These are phyloP conservation scores for Allantophomopsis cytisporea DNA, from an alignment of 2,329 filamentous ascomycete genomes.

Conservation along the genomic window DNA sequence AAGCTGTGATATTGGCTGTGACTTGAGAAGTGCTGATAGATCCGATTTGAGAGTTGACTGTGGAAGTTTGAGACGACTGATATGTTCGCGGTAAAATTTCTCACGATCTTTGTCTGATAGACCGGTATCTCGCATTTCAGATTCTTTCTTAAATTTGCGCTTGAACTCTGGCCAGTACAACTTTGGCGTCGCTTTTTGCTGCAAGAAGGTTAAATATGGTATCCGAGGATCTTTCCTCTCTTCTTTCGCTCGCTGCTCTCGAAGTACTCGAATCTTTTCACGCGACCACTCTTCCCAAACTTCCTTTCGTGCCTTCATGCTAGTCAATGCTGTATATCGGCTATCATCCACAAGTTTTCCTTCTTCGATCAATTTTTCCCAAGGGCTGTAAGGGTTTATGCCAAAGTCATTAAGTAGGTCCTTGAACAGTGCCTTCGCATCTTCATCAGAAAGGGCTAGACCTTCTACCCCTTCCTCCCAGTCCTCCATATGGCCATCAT, in stretches of 20 bases:
- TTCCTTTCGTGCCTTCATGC: slow-evolving; percentile 68
- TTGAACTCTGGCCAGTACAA: slow-evolving; percentile 97
- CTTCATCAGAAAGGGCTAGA: slow-evolving; percentile 56
- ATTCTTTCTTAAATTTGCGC: slow-evolving; percentile 74
- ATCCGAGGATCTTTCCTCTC: slow-evolving; percentile 75
- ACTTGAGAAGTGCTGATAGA: slow-evolving; percentile 49
- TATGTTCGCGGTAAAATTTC: slow-evolving; percentile 65
- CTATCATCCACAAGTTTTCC: slow-evolving; percentile 72
- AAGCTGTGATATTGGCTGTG: slow-evolving; percentile 41
- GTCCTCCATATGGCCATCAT: slow-evolving; percentile 43
- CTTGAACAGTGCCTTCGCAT: slow-evolving; percentile 67
- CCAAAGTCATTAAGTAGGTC: slow-evolving; percentile 73
- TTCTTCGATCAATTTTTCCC: slow-evolving; percentile 81
- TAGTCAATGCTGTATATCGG: slow-evolving; percentile 72
- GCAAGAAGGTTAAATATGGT: slow-evolving; percentile 69
- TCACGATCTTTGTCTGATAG: slow-evolving; percentile 67
- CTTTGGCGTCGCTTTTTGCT: slow-evolving; percentile 74
- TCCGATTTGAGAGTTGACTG: slow-evolving; percentile 56
- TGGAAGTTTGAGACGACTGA: slow-evolving; percentile 52
- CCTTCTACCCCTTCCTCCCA: slow-evolving; percentile 64
- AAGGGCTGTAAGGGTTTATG: slow-evolving; percentile 79
- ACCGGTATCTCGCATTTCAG: slow-evolving; percentile 61
- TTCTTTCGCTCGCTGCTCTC: slow-evolving; percentile 58
- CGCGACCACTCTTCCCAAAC: slow-evolving; percentile 76
- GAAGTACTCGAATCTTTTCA: slow-evolving; percentile 59